phyloP scores from a whole-genome alignment of 106 monocot species.

The Dendrobium catenatum region DNA sequence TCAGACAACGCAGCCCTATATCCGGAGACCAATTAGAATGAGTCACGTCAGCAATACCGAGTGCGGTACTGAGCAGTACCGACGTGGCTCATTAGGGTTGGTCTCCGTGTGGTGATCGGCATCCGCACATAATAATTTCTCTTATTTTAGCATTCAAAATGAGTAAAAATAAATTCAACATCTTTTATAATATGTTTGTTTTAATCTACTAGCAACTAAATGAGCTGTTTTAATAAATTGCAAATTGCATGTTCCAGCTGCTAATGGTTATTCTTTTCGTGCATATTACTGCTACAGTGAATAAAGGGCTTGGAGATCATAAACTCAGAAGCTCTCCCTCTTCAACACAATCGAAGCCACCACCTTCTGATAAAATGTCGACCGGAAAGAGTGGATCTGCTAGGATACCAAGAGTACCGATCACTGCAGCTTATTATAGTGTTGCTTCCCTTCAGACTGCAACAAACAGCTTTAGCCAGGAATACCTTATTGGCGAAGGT shows the following conservation, averaged over 20 bases:
- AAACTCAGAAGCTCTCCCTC: conserved; percentile 28
- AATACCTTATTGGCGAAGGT: conserved; percentile 84
- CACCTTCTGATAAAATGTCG: conserved; percentile 36
- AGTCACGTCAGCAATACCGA: too few species aligned
- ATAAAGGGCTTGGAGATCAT: conserved; percentile 33
- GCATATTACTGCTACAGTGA: conserved; percentile 23
- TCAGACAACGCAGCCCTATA: too few species aligned
- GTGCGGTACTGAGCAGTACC: too few species aligned
- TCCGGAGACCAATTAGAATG: too few species aligned
- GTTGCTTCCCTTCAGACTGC: conserved; percentile 77
- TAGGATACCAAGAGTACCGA: conserved; percentile 32
- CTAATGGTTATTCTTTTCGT: neutral
- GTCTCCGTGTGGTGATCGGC: too few species aligned
- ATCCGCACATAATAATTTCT: too few species aligned
- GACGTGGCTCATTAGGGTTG: too few species aligned
- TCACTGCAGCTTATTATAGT: conserved; percentile 73
- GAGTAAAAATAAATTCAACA: neutral
- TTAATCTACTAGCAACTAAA: neutral
- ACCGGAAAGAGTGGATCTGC: conserved; percentile 36
- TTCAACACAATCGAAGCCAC: conserved; percentile 28
- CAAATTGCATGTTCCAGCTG: neutral
- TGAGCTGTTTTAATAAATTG: neutral
- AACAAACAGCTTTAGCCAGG: conserved; percentile 81
- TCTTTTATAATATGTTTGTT: neutral
- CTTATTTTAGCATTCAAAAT: neutral